phyloP scores from a whole-genome alignment of 345 rosid genomes.

The Physaria fendleri region DNA sequence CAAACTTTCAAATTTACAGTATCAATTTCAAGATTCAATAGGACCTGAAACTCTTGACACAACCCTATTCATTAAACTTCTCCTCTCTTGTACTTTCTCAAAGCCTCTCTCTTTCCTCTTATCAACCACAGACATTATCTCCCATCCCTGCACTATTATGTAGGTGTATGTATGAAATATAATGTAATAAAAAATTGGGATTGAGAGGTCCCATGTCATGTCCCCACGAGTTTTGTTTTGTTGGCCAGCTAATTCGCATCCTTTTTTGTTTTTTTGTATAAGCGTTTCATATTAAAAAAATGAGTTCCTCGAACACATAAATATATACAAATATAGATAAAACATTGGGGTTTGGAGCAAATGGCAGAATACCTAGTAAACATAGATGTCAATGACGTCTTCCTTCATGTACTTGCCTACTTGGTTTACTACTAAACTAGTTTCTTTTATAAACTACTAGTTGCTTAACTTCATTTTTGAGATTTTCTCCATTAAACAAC shows the following conservation, averaged over 20 bases:
- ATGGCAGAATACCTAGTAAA: slow-evolving; percentile 20
- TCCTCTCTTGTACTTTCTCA: slow-evolving; percentile 46
- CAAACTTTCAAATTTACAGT: neutral
- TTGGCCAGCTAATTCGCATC: slow-evolving; percentile 51
- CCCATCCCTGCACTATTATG: neutral
- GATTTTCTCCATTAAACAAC: slow-evolving; percentile 14
- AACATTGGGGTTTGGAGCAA: slow-evolving; percentile 28
- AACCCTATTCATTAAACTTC: slow-evolving; percentile 14
- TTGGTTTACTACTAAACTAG: too few relatives aligned
- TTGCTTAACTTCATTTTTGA: neutral
- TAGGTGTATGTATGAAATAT: neutral
- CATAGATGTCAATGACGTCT: slow-evolving; percentile 33
- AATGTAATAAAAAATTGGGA: neutral
- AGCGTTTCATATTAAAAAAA: slow-evolving; percentile 6
- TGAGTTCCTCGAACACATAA: slow-evolving; percentile 14
- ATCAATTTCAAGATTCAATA: slow-evolving; percentile 3
- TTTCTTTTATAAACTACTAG: slow-evolving; percentile 21
- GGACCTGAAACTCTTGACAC: slow-evolving; percentile 25
- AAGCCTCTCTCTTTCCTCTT: slow-evolving; percentile 1
- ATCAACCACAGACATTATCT: slow-evolving; percentile 25
- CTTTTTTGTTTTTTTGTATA: neutral
- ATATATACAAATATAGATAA: neutral
- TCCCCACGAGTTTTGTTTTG: slow-evolving; percentile 39
- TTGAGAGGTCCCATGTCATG: slow-evolving; percentile 11
- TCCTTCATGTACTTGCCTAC: slow-evolving; percentile 25